These are phyloP conservation scores for Monilinia fructicola DNA, from an alignment of 2,329 filamentous ascomycete species.

Conservation along the genomic window DNA sequence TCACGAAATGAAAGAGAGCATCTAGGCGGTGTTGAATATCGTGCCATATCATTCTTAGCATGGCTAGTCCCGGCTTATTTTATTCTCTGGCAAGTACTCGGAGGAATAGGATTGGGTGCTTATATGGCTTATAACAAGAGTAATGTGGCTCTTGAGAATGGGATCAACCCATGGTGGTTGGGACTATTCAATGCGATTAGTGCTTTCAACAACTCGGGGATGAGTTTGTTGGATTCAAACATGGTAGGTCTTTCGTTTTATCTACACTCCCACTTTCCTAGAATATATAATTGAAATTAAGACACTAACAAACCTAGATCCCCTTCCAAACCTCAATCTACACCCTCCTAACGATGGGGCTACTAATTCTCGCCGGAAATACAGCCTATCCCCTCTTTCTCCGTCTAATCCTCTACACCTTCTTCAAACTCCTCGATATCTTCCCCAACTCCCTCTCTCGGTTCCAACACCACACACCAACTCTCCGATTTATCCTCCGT, in stretches of 20 bases:
- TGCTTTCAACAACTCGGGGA: conserved; percentile 71
- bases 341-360: conserved; percentile 49
- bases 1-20: conserved; percentile 54
- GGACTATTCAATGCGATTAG: conserved; percentile 67
- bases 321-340: conserved; percentile 46
- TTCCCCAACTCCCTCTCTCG: conserved; percentile 41
- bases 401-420: conserved; percentile 57
- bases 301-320: conserved; percentile 34
- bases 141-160: conserved; percentile 52
- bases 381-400: conserved; percentile 53
- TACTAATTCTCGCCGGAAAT: conserved; percentile 63
- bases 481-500: conserved; percentile 54
- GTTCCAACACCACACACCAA: conserved; percentile 46
- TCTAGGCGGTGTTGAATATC: conserved; percentile 63
- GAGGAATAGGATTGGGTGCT: conserved; percentile 58
- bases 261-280: background rate
- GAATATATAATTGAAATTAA: conserved; percentile 2
- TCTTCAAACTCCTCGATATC: conserved; percentile 46
- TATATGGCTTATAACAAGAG: conserved; percentile 57
- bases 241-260: conserved; percentile 46
- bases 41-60: conserved; percentile 59
- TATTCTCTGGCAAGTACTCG: conserved; percentile 57
- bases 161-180: conserved; percentile 65
- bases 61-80: conserved; percentile 62
- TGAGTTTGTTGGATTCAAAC: conserved; percentile 65